Base-by-base conservation (phyloP, 2,329 filamentous ascomycete genomes). In the Venturia oleaginea region DNA sequence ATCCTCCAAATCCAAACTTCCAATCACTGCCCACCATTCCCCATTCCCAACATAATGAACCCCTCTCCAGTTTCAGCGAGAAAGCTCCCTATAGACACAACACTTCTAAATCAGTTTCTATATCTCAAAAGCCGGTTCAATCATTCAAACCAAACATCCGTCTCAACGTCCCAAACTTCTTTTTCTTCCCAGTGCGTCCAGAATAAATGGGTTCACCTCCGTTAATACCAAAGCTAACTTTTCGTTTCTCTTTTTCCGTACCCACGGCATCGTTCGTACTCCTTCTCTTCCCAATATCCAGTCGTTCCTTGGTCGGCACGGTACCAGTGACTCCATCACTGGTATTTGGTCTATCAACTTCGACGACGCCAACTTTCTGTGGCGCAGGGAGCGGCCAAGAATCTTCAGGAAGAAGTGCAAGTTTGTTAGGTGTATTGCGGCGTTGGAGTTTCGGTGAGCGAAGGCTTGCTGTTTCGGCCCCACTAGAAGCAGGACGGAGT, bases 101-200 rank as follows among this genome's bases (percentile, higher is more conserved):
- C 15, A 34, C 51, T 57, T 34, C 2, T 5, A 57, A 30, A 34
- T 57, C 51, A 57, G 51, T 57, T 6, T 19, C 8, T n/a, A 6
- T 22, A 15, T 22, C 34, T 43, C 22, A 27, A 7, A 13, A 27
- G 4, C 37, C 17, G 10, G 24, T 32, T 76, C 73, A 85, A 70
- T 84, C 81, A 71, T 83, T 75, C 61, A 86, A 72, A 60, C 80
- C 78, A 75, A 91, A 88, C 73, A 88, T 87, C 72, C 80, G 84
- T 72, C 88, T 84, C 71, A 91, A 74, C 64, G 79, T 76, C 51
- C 81, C 81, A 74, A 91, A 90, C 75, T 87, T 89, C 81, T 90
- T 90, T 76, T 82, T 83, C 73, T 78, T 80, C 57, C 74, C 72
- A 6, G 73, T 75, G 62, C 51, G 46, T 13, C 32, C 40, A 19